phyloP scores from a whole-genome alignment of 176 grass and related monocot genomes.

The Bothriochloa decipiens region DNA sequence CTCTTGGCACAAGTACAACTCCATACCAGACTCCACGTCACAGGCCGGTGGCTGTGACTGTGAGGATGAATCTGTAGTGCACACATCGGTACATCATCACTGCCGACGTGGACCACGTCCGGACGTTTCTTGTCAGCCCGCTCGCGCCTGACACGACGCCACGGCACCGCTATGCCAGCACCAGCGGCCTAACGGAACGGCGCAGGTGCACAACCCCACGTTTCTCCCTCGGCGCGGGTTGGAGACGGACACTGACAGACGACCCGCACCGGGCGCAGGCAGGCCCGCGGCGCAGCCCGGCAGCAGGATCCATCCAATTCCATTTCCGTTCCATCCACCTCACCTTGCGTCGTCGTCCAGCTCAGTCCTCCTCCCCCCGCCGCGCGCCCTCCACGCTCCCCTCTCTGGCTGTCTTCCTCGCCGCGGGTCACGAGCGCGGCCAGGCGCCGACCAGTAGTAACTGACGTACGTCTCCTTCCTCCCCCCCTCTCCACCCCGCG shows the following conservation, averaged over 20 bases:
- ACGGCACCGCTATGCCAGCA: too few relatives aligned
- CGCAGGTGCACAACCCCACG: background rate
- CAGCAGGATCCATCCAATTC: background rate
- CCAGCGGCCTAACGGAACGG: too few relatives aligned
- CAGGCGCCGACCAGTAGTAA: background rate
- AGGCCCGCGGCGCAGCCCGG: background rate
- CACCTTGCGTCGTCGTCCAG: constrained; percentile 16
- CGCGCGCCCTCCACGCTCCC: background rate
- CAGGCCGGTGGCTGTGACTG: too few relatives aligned
- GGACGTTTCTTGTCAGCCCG: too few relatives aligned
- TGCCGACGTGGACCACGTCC: too few relatives aligned
- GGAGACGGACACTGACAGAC: too few relatives aligned
- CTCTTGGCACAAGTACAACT: too few relatives aligned
- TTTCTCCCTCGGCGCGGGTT: background rate
- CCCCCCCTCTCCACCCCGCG: background rate
- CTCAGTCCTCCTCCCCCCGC: background rate
- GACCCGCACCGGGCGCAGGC: too few relatives aligned
- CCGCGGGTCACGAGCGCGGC: background rate
- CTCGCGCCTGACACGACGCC: too few relatives aligned
- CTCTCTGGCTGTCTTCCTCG: background rate
- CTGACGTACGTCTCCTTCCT: background rate
- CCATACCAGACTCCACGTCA: too few relatives aligned
- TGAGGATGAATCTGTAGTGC: background rate
- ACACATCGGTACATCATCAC: too few relatives aligned
- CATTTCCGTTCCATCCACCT: background rate